Percentiles rank a stretch among this genome's conserved stretches.
These are phyloP conservation scores for Phytophthora uliginosa DNA, from an alignment of 352 stramenopile genomes.

Conservation along the genomic window DNA sequence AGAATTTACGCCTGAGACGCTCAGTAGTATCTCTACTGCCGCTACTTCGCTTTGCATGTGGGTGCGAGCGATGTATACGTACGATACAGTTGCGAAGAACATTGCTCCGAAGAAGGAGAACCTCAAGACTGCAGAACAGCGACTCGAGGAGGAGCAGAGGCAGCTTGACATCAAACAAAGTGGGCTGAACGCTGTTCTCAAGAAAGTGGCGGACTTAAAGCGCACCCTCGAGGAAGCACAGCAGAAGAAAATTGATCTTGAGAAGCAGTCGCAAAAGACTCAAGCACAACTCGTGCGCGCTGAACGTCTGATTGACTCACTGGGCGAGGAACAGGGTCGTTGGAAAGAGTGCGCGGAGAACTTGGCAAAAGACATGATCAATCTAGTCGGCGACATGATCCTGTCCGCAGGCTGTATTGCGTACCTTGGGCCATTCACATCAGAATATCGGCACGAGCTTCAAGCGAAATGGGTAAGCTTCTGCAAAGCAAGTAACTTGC, in stretches of 20 bases:
- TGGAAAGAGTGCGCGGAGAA: conserved; percentile 90
- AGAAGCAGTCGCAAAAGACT: conserved; percentile 89
- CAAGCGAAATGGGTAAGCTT: conserved; percentile 87
- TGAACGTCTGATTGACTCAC: conserved; percentile 91
- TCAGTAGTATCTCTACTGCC: conserved; percentile 90
- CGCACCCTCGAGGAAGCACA: conserved; percentile 88
- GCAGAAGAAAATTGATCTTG: conserved; percentile 94
- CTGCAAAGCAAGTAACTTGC: conserved; percentile 83
- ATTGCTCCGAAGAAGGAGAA: conserved; percentile 95
- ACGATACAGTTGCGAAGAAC: conserved; percentile 95
- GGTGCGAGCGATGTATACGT: conserved; percentile 95
- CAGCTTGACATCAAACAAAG: conserved; percentile 92
- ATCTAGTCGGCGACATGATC: conserved; percentile 95
- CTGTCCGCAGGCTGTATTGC: conserved; percentile 93
- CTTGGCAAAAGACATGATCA: conserved; percentile 87
- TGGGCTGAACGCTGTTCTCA: conserved; percentile 80
- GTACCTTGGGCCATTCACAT: conserved; percentile 94
- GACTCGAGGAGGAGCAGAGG: conserved; percentile 87
- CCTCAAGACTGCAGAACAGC: conserved; percentile 88
- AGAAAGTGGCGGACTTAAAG: conserved; percentile 92
- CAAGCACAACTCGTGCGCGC: conserved; percentile 91
- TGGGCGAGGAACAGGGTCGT: conserved; percentile 92
- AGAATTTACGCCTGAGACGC: conserved; percentile 94
- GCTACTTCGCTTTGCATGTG: conserved; percentile 96
- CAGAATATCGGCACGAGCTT: conserved; percentile 86